A percentile compares a stretch with the other conserved stretches of the same genome.
These are phyloP conservation scores for Cucurbita pepo DNA, from an alignment of 306 rosid species.

Conservation along the genomic window DNA sequence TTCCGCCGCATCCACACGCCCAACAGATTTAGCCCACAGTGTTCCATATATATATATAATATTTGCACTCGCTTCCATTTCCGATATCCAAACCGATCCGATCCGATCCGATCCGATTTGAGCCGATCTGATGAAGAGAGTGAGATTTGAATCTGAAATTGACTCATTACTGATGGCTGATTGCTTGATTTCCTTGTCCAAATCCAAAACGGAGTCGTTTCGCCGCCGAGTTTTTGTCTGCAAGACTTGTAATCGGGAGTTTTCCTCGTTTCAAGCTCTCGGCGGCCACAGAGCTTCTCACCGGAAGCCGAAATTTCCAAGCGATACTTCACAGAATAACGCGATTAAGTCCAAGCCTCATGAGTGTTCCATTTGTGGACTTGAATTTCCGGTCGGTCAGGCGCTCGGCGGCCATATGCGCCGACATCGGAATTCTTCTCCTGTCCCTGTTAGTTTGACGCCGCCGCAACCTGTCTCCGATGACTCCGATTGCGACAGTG, in stretches of 20 bases:
- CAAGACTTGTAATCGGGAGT: constrained; percentile 49
- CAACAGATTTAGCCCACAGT: not conserved
- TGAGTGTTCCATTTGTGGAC: constrained; percentile 57
- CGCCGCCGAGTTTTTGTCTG: constrained; percentile 20
- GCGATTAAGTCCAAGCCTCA: constrained; percentile 33
- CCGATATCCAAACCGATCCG: not conserved
- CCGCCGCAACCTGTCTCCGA: not conserved
- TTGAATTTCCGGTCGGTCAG: constrained; percentile 57
- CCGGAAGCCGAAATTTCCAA: constrained; percentile 34
- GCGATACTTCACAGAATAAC: not conserved
- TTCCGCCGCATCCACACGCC: not conserved
- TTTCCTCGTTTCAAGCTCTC: constrained; percentile 65
- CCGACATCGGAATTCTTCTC: constrained; percentile 32
- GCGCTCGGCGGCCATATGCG: constrained; percentile 96
- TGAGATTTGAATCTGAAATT: constrained; percentile 7
- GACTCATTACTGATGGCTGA: constrained; percentile 5
- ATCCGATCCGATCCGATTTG: not conserved
- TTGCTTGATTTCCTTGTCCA: constrained; percentile 38
- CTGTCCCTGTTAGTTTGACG: not conserved
- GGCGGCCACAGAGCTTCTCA: constrained; percentile 90
- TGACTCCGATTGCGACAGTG: constrained; percentile 16
- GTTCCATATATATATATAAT: not conserved
- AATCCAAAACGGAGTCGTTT: constrained; percentile 12
- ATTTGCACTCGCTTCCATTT: not conserved
- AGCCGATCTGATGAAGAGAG: constrained; percentile 31